Conservation (phyloP, 1,284 basidiomycete species). For the Cutaneotrichosporon sp. region DNA sequence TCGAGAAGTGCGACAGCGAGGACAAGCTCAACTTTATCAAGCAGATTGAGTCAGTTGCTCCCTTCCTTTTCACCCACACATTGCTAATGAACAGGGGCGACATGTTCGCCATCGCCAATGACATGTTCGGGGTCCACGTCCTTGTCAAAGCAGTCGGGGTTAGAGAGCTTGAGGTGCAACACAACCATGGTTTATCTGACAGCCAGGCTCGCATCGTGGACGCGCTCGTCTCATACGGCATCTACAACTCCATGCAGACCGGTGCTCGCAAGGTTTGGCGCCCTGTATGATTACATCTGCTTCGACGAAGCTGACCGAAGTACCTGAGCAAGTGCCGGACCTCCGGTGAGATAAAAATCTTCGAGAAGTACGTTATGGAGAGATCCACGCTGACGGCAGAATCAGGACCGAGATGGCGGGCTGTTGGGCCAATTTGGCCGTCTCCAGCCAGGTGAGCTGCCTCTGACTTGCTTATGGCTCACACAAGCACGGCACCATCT, state of each 20-base stretch:
- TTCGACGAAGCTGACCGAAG: constrained; percentile 22
- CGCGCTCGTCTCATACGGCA: constrained; percentile 40
- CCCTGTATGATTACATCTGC: constrained; percentile 32
- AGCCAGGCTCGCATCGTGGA: constrained; percentile 34
- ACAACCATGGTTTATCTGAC: constrained; percentile 4
- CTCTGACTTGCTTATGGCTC: constrained; percentile 14
- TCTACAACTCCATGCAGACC: constrained; percentile 47
- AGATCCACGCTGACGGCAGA: constrained; percentile 20
- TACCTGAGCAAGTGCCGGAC: constrained; percentile 48
- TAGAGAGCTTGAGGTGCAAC: constrained; percentile 43
- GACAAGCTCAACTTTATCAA: constrained; percentile 45
- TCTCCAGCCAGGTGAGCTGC: constrained; percentile 37
- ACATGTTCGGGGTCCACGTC: constrained; percentile 51
- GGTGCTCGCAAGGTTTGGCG: constrained; percentile 48
- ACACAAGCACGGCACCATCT: constrained; percentile 49
- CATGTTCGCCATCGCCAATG: constrained; percentile 46
- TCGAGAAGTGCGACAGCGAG: constrained; percentile 38
- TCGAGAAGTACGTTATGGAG: constrained; percentile 26
- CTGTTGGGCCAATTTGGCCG: constrained; percentile 44
- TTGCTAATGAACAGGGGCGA: constrained; percentile 30
- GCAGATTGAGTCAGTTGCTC: constrained; percentile 35
- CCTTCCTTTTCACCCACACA: not conserved
- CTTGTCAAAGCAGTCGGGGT: constrained; percentile 44
- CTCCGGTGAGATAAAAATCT: constrained; percentile 31
- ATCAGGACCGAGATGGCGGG: constrained; percentile 42